A percentile compares a stretch with the other conserved stretches of the same genome.
Conservation (phyloP, 768 basidiomycete genomes). For the Pleurotus citrinopileatus region DNA sequence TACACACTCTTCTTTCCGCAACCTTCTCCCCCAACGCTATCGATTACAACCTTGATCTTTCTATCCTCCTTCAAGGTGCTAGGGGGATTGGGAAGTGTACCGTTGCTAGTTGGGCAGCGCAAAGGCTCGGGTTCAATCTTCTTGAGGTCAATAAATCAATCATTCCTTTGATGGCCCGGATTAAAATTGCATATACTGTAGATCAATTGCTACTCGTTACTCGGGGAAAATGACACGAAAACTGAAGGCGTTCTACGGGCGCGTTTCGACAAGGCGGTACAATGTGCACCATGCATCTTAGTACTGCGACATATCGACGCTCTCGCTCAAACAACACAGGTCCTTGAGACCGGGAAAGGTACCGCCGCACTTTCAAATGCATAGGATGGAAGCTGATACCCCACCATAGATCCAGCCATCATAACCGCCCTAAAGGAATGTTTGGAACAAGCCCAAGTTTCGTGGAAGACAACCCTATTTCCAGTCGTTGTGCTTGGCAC, state of each 20-base stretch:
- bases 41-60: conserved; percentile 62
- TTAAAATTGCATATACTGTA: conserved; percentile 24
- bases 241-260: conserved; percentile 73
- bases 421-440: conserved; percentile 60
- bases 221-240: conserved; percentile 74
- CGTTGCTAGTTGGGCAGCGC: conserved; percentile 51
- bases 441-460: conserved; percentile 50
- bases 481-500: conserved; percentile 80
- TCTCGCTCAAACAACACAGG: conserved; percentile 65
- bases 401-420: conserved; percentile 51
- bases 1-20: conserved; percentile 60
- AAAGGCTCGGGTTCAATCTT: conserved; percentile 69
- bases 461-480: conserved; percentile 59
- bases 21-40: conserved; percentile 53
- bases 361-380: neutral
- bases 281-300: conserved; percentile 83
- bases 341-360: conserved; percentile 66
- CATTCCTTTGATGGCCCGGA: neutral
- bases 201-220: conserved; percentile 83
- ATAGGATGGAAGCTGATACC: neutral
- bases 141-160: conserved; percentile 55
- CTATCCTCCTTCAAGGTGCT: conserved; percentile 75
- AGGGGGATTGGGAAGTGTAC: conserved; percentile 83
- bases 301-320: conserved; percentile 82
- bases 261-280: conserved; percentile 71